phyloP scores from a whole-genome alignment of 805 yeast species.

The Blastobotrys muscicola region DNA sequence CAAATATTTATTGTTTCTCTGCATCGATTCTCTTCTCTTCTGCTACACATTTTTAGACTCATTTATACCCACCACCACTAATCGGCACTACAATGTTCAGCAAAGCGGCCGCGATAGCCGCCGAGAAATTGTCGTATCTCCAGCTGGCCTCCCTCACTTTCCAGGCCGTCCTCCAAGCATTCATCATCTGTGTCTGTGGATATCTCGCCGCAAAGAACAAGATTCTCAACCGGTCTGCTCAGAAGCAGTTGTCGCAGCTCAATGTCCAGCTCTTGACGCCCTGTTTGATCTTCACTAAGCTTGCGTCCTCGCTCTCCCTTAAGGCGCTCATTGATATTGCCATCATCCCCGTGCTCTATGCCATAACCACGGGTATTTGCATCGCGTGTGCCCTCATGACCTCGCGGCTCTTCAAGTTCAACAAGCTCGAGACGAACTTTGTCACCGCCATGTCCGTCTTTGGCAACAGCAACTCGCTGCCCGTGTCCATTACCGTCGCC shows the following conservation, averaged over 20 bases:
- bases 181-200: slow-evolving; percentile 77
- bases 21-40: neutral
- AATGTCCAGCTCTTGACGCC: slow-evolving; percentile 94
- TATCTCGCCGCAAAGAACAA: slow-evolving; percentile 73
- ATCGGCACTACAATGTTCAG: neutral
- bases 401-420: slow-evolving; percentile 45
- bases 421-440: slow-evolving; percentile 72
- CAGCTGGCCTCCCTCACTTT: slow-evolving; percentile 59
- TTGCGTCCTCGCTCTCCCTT: slow-evolving; percentile 57
- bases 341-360: slow-evolving; percentile 76
- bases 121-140: slow-evolving; percentile 20
- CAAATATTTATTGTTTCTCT: neutral
- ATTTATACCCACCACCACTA: neutral
- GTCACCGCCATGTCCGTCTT: slow-evolving; percentile 96
- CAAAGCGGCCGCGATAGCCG: neutral
- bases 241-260: slow-evolving; percentile 61
- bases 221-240: slow-evolving; percentile 59
- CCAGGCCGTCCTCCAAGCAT: slow-evolving; percentile 87
- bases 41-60: neutral
- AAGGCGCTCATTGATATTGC: slow-evolving; percentile 71
- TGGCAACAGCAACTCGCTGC: slow-evolving; percentile 91
- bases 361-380: slow-evolving; percentile 73
- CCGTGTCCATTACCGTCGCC: slow-evolving; percentile 79
- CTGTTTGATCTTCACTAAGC: slow-evolving; percentile 80
- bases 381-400: slow-evolving; percentile 50